phyloP scores from a whole-genome alignment of 305 asterid species.

The Fraxinus sp. region DNA sequence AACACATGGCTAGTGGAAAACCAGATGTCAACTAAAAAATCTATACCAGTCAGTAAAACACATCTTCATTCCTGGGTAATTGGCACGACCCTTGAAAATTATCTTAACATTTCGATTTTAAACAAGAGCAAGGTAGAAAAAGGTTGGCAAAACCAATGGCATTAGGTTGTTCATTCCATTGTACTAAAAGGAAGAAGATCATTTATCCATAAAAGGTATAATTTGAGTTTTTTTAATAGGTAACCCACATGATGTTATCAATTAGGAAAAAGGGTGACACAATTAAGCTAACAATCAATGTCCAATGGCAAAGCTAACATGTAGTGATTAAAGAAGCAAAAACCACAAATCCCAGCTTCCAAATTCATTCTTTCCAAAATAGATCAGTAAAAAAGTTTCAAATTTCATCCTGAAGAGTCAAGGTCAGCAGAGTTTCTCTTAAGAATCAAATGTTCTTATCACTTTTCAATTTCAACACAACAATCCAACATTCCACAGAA shows the following conservation, averaged over 20 bases:
- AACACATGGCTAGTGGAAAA: background rate
- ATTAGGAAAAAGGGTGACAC: background rate
- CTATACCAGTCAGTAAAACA: background rate
- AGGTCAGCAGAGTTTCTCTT: background rate
- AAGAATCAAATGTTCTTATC: background rate
- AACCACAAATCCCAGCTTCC: background rate
- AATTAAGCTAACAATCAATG: background rate
- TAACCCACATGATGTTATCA: background rate
- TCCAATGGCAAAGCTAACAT: background rate
- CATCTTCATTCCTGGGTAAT: background rate
- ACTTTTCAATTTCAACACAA: background rate
- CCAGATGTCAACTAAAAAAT: background rate
- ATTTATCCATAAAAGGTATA: background rate
- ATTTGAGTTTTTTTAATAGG: background rate
- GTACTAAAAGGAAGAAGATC: background rate
- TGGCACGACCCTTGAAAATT: background rate
- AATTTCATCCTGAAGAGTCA: background rate
- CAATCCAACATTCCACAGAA: background rate
- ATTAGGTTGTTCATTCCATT: background rate
- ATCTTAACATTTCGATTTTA: background rate
- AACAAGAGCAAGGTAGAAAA: background rate
- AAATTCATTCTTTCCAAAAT: background rate
- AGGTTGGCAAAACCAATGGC: background rate
- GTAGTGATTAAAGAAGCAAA: background rate
- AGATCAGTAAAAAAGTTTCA: background rate